Conservation (phyloP, 2,329 filamentous ascomycete genomes). For the Neofusicoccum parvum region DNA sequence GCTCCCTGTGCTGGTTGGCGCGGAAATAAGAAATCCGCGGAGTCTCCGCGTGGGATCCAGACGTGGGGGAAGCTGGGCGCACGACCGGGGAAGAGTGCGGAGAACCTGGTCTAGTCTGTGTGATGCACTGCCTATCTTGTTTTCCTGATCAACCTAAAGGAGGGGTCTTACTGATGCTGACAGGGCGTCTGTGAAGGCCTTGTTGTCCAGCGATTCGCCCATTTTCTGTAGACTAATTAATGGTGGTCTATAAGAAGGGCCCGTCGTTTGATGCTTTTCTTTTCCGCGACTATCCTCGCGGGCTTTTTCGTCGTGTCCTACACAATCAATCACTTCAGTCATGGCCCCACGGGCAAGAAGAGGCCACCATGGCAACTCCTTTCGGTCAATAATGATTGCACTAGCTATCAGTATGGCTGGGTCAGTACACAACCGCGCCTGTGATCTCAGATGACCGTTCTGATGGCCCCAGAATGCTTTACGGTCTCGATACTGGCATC, state of each 20-base stretch:
- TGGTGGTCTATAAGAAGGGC: no score
- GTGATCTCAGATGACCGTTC: no score
- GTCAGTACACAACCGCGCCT: not conserved
- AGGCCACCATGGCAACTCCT: conserved; percentile 7
- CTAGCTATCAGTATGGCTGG: not conserved
- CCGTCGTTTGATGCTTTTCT: no score
- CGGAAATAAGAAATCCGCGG: not conserved
- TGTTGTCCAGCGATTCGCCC: no score
- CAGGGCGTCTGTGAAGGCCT: no score
- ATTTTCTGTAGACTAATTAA: no score
- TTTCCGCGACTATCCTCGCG: not conserved
- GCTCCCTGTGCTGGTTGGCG: not conserved
- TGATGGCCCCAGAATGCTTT: not conserved
- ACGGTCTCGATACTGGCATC: conserved; percentile 29
- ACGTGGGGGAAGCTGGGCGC: not conserved
- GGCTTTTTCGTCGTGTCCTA: not conserved
- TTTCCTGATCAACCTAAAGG: no score
- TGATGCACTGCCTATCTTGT: no score
- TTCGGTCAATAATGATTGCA: not conserved
- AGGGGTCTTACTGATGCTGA: not conserved
- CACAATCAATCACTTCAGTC: no score
- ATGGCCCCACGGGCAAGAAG: not conserved
- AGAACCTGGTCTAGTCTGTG: not conserved
- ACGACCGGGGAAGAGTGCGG: not conserved
- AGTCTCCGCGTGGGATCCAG: not conserved